Percentiles rank a stretch among this genome's conserved stretches.
phyloP scores from a whole-genome alignment of 208 protist genomes.

The Naegleria gruberi region DNA sequence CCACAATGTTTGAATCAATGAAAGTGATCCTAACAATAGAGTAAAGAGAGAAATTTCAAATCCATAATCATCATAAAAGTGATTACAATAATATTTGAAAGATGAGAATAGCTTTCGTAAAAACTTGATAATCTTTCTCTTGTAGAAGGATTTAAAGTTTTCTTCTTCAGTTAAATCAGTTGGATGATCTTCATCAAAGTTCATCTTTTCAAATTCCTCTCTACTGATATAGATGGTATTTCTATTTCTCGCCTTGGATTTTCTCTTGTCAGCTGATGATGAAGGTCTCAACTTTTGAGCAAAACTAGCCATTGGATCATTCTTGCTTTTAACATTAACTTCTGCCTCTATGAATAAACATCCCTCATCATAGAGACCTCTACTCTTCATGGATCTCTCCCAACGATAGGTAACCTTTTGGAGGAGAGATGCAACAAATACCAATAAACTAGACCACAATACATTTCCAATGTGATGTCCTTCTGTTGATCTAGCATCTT shows the following conservation, averaged over 20 bases:
- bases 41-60: background rate
- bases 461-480: background rate
- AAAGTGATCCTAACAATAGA: background rate
- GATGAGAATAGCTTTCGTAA: background rate
- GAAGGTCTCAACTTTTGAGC: background rate
- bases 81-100: background rate
- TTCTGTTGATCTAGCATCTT: background rate
- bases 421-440: background rate
- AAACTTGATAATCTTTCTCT: background rate
- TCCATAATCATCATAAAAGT: background rate
- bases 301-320: too few relatives aligned
- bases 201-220: background rate
- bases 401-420: background rate
- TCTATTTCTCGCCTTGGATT: background rate
- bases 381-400: background rate
- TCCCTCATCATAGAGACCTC: background rate
- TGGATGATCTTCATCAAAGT: background rate
- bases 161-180: background rate
- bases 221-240: background rate
- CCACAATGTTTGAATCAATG: background rate
- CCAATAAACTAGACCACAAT: background rate
- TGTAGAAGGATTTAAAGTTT: background rate
- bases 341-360: background rate
- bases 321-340: background rate
- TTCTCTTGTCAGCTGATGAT: background rate